Evolutionary conservation across 352 stramenopile genomes (phyloP).

Genomic region (Hyaloperonospora brassicae): DNA sequence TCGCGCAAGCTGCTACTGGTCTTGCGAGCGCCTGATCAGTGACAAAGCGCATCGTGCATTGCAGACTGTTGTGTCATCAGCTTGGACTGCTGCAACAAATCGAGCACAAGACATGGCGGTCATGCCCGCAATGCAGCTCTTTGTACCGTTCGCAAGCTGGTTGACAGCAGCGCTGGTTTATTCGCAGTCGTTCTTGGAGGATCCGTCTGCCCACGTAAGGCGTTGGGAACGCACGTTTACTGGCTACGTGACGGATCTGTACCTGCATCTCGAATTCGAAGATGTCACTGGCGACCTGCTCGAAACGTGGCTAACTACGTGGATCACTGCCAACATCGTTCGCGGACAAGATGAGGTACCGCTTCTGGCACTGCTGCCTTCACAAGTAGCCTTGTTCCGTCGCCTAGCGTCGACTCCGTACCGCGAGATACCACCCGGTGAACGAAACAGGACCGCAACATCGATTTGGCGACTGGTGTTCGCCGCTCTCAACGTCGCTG

Average conservation of each 20-base stretch:
- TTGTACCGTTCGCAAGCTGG: constrained; percentile 28
- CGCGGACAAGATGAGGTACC: constrained; percentile 14
- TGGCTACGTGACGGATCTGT: constrained; percentile 39
- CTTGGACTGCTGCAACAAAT: constrained; percentile 7
- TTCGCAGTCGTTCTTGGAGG: constrained; percentile 31
- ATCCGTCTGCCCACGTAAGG: constrained; percentile 15
- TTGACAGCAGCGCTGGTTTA: constrained; percentile 26
- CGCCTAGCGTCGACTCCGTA: constrained; percentile 20
- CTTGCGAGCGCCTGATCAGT: constrained; percentile 6
- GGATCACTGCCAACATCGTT: constrained; percentile 35
- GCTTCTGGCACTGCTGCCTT: constrained; percentile 34
- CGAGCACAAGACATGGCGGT: not conserved
- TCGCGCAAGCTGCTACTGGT: constrained; percentile 9
- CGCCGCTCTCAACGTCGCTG: constrained; percentile 13
- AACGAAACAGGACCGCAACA: constrained; percentile 5
- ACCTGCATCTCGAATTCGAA: constrained; percentile 53
- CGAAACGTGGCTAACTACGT: constrained; percentile 37
- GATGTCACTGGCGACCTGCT: constrained; percentile 22
- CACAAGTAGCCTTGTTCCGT: constrained; percentile 44
- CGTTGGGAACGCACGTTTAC: constrained; percentile 40
- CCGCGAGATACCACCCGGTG: not conserved
- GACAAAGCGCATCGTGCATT: constrained; percentile 5
- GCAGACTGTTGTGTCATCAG: constrained; percentile 6
- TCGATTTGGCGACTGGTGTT: constrained; percentile 33
- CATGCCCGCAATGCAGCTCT: constrained; percentile 18